These are phyloP conservation scores for Mycena maculata DNA, from an alignment of 768 basidiomycete species.

Conservation along the genomic window DNA sequence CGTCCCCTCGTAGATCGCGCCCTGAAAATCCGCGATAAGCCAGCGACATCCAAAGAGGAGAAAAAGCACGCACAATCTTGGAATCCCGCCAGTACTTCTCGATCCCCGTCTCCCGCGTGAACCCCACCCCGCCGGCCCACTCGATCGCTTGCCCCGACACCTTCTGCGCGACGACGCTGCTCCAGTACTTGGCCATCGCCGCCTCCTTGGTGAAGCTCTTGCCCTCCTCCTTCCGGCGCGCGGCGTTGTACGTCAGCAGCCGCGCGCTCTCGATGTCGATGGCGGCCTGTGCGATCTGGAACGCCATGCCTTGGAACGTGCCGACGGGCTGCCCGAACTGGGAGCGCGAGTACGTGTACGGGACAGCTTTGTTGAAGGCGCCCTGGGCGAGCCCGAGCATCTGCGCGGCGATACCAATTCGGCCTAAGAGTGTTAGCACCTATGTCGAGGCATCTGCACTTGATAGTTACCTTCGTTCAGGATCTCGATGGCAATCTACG, in stretches of 20 bases:
- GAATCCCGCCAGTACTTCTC: conserved; percentile 98
- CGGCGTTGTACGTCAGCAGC: conserved; percentile 95
- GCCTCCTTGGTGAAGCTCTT: conserved; percentile 90
- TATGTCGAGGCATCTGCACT: background rate
- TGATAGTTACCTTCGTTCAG: conserved; percentile 81
- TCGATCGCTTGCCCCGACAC: conserved; percentile 93
- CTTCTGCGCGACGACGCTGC: conserved; percentile 88
- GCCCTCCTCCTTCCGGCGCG: conserved; percentile 93
- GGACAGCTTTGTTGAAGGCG: conserved; percentile 95
- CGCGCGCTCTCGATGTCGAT: conserved; percentile 91
- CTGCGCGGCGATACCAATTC: conserved; percentile 98
- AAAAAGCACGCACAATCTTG: conserved; percentile 79
- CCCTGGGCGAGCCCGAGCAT: conserved; percentile 99
- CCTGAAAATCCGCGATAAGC: conserved; percentile 54
- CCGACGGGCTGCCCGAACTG: conserved; percentile 97
- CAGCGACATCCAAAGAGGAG: background rate
- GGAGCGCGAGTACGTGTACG: conserved; percentile 92
- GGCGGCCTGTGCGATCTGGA: conserved; percentile 93
- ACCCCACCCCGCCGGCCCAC: conserved; percentile 95
- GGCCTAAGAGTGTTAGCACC: conserved; percentile 54
- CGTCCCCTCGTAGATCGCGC: conserved; percentile 94
- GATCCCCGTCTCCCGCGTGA: conserved; percentile 92
- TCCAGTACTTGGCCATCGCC: conserved; percentile 97
- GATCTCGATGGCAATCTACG: conserved; percentile 92
- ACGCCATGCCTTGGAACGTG: conserved; percentile 95